Evolutionary conservation across 805 yeast genomes (phyloP).

Genomic region (Pichia californica): DNA sequence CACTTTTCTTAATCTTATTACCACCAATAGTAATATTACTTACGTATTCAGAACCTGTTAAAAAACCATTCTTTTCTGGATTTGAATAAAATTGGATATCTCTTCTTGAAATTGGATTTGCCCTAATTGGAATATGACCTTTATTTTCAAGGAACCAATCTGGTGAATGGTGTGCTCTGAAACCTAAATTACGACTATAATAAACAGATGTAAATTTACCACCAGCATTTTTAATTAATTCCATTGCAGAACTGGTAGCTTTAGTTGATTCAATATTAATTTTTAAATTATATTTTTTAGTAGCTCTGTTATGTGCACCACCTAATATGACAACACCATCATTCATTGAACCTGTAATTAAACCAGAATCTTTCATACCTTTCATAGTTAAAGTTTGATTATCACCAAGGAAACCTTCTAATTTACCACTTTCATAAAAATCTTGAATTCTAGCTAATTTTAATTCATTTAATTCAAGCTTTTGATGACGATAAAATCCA

Average conservation of each 20-base stretch:
- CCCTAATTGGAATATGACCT: slow-evolving; percentile 76
- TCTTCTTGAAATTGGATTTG: slow-evolving; percentile 80
- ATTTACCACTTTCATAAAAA: slow-evolving; percentile 62
- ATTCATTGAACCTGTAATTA: slow-evolving; percentile 61
- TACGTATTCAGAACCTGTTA: slow-evolving; percentile 36
- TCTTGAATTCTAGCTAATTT: slow-evolving; percentile 65
- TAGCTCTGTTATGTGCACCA: slow-evolving; percentile 50
- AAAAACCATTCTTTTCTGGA: slow-evolving; percentile 69
- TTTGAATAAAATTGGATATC: slow-evolving; percentile 74
- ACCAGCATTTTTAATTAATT: slow-evolving; percentile 64
- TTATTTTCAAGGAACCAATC: slow-evolving; percentile 57
- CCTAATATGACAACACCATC: slow-evolving; percentile 83
- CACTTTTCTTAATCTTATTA: slow-evolving; percentile 9
- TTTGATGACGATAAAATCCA: slow-evolving; percentile 71
- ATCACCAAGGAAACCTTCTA: slow-evolving; percentile 40
- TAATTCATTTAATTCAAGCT: slow-evolving; percentile 46
- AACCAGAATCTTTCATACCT: slow-evolving; percentile 67
- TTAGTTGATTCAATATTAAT: slow-evolving; percentile 74
- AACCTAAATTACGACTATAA: slow-evolving; percentile 53
- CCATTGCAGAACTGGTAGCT: slow-evolving; percentile 72
- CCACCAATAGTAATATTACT: slow-evolving; percentile 22
- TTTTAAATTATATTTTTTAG: slow-evolving; percentile 44
- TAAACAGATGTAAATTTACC: slow-evolving; percentile 71
- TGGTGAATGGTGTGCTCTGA: slow-evolving; percentile 74
- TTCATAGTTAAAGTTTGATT: slow-evolving; percentile 69